Conservation (phyloP, 2,329 filamentous ascomycete genomes). For the Tricladium varicosporioides region DNA sequence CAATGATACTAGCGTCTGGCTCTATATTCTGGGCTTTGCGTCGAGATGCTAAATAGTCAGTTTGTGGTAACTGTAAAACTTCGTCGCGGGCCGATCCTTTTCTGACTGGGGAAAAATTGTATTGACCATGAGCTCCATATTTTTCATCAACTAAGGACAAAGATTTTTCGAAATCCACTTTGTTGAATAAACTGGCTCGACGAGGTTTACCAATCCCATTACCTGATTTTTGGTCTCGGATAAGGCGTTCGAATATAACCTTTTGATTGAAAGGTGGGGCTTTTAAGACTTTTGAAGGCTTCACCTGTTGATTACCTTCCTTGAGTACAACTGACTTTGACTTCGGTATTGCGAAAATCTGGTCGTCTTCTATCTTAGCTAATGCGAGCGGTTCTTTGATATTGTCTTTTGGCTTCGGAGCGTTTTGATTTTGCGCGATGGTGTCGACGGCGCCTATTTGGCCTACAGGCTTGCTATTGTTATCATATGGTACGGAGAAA, state of each 20-base stretch:
- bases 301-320: neutral
- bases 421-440: neutral
- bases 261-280: slow-evolving; percentile 30
- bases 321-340: neutral
- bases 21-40: slow-evolving; percentile 17
- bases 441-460: neutral
- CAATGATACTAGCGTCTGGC: slow-evolving; percentile 27
- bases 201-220: slow-evolving; percentile 8
- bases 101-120: slow-evolving; percentile 21
- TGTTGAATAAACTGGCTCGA: slow-evolving; percentile 29
- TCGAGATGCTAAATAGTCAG: slow-evolving; percentile 26
- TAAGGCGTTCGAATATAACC: slow-evolving; percentile 28
- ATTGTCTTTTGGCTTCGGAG: neutral
- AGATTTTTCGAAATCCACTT: slow-evolving; percentile 31
- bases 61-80: slow-evolving; percentile 24
- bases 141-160: slow-evolving; percentile 32
- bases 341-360: neutral
- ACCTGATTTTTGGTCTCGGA: slow-evolving; percentile 6
- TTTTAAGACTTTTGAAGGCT: neutral
- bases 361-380: neutral
- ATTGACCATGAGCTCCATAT: slow-evolving; percentile 31
- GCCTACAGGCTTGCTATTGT: neutral
- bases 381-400: neutral
- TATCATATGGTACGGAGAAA: neutral
- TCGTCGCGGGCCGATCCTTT: slow-evolving; percentile 6